Conservation (phyloP, 371 early-diverging fungal genomes). For the Mucor plumbeus region DNA sequence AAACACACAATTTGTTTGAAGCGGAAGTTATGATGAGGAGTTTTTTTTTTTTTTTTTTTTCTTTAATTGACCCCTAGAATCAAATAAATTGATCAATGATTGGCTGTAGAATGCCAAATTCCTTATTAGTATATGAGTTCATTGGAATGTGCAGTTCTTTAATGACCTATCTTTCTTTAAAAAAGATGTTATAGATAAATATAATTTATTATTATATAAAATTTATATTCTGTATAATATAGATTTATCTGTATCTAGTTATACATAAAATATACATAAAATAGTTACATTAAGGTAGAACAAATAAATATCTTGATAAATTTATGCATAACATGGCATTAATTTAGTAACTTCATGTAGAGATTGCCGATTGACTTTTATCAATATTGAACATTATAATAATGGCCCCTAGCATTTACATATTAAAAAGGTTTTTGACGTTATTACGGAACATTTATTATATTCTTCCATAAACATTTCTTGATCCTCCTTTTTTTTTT, state of each 20-base stretch:
- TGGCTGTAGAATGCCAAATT: background rate
- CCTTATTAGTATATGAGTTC: constrained; percentile 4
- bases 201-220: background rate
- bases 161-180: constrained; percentile 1
- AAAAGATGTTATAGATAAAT: background rate
- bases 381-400: background rate
- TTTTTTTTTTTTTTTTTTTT: background rate
- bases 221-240: too few relatives aligned
- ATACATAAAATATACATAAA: too few relatives aligned
- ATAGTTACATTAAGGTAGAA: background rate
- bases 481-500: background rate
- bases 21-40: background rate
- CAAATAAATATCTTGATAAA: background rate
- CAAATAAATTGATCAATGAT: background rate
- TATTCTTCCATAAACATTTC: constrained; percentile 10
- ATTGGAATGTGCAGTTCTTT: constrained; percentile 4
- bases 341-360: constrained; percentile 6
- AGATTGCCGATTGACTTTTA: too few relatives aligned
- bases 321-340: background rate
- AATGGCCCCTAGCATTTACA: constrained; percentile 11
- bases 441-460: constrained; percentile 16
- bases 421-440: background rate
- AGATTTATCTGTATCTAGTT: too few relatives aligned
- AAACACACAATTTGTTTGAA: background rate
- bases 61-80: background rate